Conservation (phyloP, 2,329 filamentous ascomycete species). For the Alternaria hordeiaustralica region DNA sequence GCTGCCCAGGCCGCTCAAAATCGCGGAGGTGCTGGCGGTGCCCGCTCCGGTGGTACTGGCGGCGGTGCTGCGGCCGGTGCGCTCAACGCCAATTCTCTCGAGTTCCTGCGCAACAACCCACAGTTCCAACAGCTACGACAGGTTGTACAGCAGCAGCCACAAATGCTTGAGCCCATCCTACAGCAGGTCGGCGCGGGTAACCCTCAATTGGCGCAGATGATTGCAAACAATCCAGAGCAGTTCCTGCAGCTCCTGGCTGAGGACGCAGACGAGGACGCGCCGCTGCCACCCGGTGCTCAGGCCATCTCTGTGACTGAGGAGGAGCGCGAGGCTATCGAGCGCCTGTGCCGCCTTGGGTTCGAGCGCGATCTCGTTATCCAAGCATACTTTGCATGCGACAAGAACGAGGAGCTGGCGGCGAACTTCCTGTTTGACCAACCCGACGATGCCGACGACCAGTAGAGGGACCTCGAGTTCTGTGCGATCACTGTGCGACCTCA, state of each 20-base stretch:
- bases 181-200: conserved; percentile 96
- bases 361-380: conserved; percentile 93
- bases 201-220: conserved; percentile 90
- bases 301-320: conserved; percentile 92
- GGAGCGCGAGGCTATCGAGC: conserved; percentile 95
- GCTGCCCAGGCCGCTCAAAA: conserved; percentile 75
- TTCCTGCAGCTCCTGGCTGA: conserved; percentile 91
- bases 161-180: conserved; percentile 97
- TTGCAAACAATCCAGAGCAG: conserved; percentile 88
- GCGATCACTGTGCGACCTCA: conserved; percentile 29
- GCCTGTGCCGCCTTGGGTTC: conserved; percentile 91
- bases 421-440: conserved; percentile 99
- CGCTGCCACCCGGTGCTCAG: conserved; percentile 85
- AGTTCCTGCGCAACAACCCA: conserved; percentile 92
- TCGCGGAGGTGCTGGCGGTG: conserved; percentile 52
- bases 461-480: conserved; percentile 21
- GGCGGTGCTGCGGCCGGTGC: conserved; percentile 59
- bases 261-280: conserved; percentile 82
- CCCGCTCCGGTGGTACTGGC: conserved; percentile 56
- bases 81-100: conserved; percentile 75
- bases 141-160: conserved; percentile 95
- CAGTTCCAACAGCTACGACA: conserved; percentile 98
- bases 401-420: conserved; percentile 97
- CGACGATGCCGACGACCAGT: conserved; percentile 73
- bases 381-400: conserved; percentile 98